Base-by-base conservation (phyloP, 495 filamentous ascomycete species). In the Aspergillus hancockii region DNA sequence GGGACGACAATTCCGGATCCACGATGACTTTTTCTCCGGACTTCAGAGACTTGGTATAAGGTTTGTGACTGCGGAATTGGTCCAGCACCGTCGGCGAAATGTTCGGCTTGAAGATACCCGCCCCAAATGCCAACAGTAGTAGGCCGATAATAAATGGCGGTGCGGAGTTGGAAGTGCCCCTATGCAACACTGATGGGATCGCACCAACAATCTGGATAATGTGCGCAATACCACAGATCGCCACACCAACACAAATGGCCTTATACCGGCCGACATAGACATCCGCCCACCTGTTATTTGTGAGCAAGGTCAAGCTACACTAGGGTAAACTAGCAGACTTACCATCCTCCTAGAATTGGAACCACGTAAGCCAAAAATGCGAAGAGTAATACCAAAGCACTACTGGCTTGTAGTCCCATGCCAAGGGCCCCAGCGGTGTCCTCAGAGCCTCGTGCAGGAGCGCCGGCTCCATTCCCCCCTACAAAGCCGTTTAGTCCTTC, bases 171-270 rank as follows among this genome's bases (percentile, higher is more conserved):
- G 62, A 14, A 25, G 38, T 47, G 21, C 85, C 85, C 50, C 66
- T 74, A 16, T 80, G 75, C n/a, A 90, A 75, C 3, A 88, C 77
- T 8, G 73, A 64, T 49, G 83, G 85, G 14, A 86, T 72, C 12
- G 85, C 86, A n/a, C 83, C 82, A 54, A 77, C 71, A 45, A 88
- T 72, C 67, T 88, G 81, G 54, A 90, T 77, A 32, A 88, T 69
- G 66, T 89, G 86, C n/a, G 85, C 85, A 53, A 87, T 40, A 64
- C 87, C 81, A 58, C 84, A 88, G n/a, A 90, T 78, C 0, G 63
- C 40, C 0, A 89, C 81, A 67, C 88, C 88, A 61, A 82, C 78
- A 66, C 79, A 76, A 59, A 90, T 88, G 3, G 72, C 69, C 46
- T 66, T 69, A 61, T 70, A 77, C 9, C 85, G 81, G 14, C 86